Base-by-base conservation (phyloP, 2,329 filamentous ascomycete species). In the Nothophaeocryptopus gaeumannii region DNA sequence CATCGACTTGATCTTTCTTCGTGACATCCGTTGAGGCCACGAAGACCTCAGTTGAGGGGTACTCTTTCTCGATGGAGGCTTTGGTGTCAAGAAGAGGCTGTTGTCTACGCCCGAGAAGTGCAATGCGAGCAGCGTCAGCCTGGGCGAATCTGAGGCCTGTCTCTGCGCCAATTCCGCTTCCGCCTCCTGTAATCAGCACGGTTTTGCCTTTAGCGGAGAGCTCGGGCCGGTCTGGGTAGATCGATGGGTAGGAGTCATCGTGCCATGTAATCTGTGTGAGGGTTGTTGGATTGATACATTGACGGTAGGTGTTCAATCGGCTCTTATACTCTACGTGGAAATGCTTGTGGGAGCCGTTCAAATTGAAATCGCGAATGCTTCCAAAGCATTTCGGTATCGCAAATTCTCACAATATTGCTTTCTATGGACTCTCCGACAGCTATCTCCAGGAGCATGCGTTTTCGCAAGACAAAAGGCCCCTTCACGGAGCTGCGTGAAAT, bases 131-230 rank as follows among this genome's bases (percentile, higher is more conserved):
- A 1, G 74, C 74, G 7, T 74, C 73, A 47, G 76, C 73, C 54
- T 62, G 39, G 9, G 74, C 74, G 45, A 77, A 78, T 53, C 58
- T 62, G 16, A 44, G 61, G 5, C 73, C 72, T 5, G 70, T 76
- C 40, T 66, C 71, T 36, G 65, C 66, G 31, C 75, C 74, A 33
- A 78, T 77, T 5, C 74, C 75, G 9, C 60, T 70, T 3, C 74
- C 73, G 0, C 71, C 74, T 14, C 74, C 75, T 3, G 75, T 78
- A 11, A 75, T 55, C 2, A 75, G 1, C 3, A 75, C 59, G 2
- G 58, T 67, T 53, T 74, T 76, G 41, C 68, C 72, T 47, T 61
- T 64, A 39, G 64, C 67, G 7, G 69, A 73, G 16, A 75, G 64
- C 47, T 70, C 70, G 2, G 74, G 70, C 5, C 67, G 67, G 4